These are phyloP conservation scores for Trichophyton schoenleinii DNA, from an alignment of 2,329 filamentous ascomycete species.

Conservation along the genomic window DNA sequence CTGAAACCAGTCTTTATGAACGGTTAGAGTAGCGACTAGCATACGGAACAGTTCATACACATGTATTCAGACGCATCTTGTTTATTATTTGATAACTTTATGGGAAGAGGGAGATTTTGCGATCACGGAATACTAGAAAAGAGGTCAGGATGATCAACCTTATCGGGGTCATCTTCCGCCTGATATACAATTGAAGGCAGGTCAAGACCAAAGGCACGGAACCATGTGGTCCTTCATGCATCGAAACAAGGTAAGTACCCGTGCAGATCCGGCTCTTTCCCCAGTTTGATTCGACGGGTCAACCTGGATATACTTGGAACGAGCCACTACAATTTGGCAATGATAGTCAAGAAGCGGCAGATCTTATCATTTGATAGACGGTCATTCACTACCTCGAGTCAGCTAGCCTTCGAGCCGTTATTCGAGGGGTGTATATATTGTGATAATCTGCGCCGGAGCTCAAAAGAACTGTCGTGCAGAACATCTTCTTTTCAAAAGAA, in stretches of 20 bases:
- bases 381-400: background rate
- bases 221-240: background rate
- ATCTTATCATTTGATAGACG: background rate
- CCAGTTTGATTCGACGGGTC: background rate
- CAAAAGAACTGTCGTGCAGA: background rate
- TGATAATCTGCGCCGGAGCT: background rate
- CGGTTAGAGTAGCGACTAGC: no score
- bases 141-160: no score
- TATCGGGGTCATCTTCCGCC: background rate
- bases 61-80: no score
- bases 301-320: background rate
- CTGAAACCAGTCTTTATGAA: no score
- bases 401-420: background rate
- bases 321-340: background rate
- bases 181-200: background rate
- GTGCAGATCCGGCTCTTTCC: background rate
- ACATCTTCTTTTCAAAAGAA: background rate
- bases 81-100: no score
- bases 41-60: no score
- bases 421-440: background rate
- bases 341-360: background rate
- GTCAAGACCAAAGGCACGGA: background rate
- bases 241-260: background rate
- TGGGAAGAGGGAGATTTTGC: no score
- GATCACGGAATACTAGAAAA: no score